Evolutionary conservation across 306 rosid species (phyloP).

Genomic region (Malus asiatica): DNA sequence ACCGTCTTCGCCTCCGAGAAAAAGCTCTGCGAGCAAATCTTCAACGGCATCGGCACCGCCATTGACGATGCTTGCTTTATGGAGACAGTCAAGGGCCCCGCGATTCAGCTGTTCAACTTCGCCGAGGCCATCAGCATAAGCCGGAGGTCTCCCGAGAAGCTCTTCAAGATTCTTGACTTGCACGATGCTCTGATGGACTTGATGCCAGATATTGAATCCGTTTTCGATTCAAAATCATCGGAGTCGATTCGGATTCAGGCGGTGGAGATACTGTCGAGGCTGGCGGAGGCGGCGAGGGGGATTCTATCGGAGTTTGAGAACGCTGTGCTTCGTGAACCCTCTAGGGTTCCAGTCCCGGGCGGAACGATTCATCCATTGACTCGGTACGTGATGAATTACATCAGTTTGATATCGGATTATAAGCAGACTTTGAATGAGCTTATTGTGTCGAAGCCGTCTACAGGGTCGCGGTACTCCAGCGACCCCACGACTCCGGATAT

Average conservation of each 20-base stretch:
- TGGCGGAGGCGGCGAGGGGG: slow-evolving; percentile 95
- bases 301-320: slow-evolving; percentile 88
- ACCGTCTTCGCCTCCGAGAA: slow-evolving; percentile 83
- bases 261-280: slow-evolving; percentile 79
- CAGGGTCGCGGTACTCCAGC: slow-evolving; percentile 70
- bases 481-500: slow-evolving; percentile 80
- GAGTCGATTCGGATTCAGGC: slow-evolving; percentile 82
- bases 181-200: slow-evolving; percentile 83
- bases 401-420: slow-evolving; percentile 85
- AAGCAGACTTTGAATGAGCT: slow-evolving; percentile 76
- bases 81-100: slow-evolving; percentile 93
- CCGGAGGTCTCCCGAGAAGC: slow-evolving; percentile 84
- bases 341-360: slow-evolving; percentile 85
- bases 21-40: slow-evolving; percentile 80
- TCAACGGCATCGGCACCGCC: slow-evolving; percentile 63
- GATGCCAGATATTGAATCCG: slow-evolving; percentile 77
- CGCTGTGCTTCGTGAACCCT: slow-evolving; percentile 86
- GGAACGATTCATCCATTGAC: slow-evolving; percentile 97
- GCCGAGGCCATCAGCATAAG: slow-evolving; percentile 91
- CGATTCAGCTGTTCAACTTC: slow-evolving; percentile 84
- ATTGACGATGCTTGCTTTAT: slow-evolving; percentile 90
- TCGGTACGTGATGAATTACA: slow-evolving; percentile 94
- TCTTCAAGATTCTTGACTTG: slow-evolving; percentile 84
- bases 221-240: slow-evolving; percentile 80
- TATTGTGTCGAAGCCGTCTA: slow-evolving; percentile 83